Conservation (phyloP, 164 flowering plant species). For the Chimonanthus salicifolius region DNA sequence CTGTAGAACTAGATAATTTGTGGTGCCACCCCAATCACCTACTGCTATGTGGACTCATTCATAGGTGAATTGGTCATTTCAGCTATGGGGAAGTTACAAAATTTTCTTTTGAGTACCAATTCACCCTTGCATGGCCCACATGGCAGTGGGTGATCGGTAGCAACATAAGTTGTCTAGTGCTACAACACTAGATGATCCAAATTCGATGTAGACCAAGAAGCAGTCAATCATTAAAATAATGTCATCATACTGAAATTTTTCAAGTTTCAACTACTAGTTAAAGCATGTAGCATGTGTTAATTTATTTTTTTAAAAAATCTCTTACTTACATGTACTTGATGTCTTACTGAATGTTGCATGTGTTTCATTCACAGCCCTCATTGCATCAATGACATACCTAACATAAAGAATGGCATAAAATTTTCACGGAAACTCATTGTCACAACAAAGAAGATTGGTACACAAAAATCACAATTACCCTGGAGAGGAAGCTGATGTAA, state of each 20-base stretch:
- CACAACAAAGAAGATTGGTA: background rate
- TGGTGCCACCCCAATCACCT: no score
- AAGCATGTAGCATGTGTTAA: background rate
- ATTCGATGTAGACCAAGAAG: no score
- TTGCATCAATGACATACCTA: slow-evolving; percentile 87
- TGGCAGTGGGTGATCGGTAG: no score
- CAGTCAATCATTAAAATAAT: background rate
- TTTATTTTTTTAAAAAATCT: background rate
- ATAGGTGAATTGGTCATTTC: no score
- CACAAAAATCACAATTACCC: slow-evolving; percentile 49
- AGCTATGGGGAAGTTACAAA: no score
- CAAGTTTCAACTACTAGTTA: background rate
- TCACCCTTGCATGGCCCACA: no score
- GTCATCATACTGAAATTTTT: background rate
- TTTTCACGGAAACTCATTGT: background rate
- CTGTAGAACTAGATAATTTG: no score
- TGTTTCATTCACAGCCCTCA: slow-evolving; percentile 51
- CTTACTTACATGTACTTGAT: slow-evolving; percentile 61
- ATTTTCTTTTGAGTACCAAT: no score
- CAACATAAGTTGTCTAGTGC: no score
- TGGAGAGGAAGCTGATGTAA: slow-evolving; percentile 82
- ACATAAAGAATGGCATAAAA: background rate
- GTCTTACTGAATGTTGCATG: slow-evolving; percentile 31
- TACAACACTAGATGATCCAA: no score
- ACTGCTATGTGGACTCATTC: no score